Evolutionary conservation across 2,329 filamentous ascomycete species (phyloP), one percentile per base, ranked within the genome.

Genomic region (Aspergillus ochraceus): DNA sequence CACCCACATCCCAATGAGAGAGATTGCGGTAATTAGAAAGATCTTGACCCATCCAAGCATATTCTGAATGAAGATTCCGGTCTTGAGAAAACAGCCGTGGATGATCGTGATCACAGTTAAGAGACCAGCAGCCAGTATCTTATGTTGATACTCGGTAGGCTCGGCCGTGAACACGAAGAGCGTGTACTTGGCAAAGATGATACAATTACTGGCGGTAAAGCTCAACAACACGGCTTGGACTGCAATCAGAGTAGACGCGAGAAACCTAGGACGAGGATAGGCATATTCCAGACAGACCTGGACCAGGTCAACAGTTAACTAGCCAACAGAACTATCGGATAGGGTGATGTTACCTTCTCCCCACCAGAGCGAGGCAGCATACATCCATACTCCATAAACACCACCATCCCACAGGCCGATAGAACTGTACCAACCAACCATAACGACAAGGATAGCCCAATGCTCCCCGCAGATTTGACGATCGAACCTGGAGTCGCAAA

Each of bases 301-400:
- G 6, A 47, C 1, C 2, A 12, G 30, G 30, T 32, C 30, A 32
- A 12, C 12, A 32, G 24, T 32, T 32, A 32, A 32, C 24, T 24
- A 24, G 24, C 24, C 85, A 84, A 17, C 86, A 85, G 1, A 83
- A 85, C 1, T 84, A 78, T 36, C 17, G 17, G 30, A 32, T n/a
- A 1, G 5, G 11, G 10, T 32, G 6, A 12, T 20, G 24, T 20
- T 26, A 89, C 86, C 73, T 90, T 90, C 26, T 84, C 79, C 22
- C 88, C 88, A 6, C 88, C 88, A 0, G 85, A 88, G 0, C 87
- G 80, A 17, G 89, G 89, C 12, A 91, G 76, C 87, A 90, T 90
- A 66, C 83, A 88, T 0, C 88, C 88, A 66, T 85, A 89, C 68
- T 91, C 89, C 53, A 91, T 80, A 6, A 82, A 83, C 0, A 90